Evolutionary conservation across 1,139 yeast genomes (phyloP), one percentile per base, ranked within the genome.

Genomic region (Lodderomyces margitis): DNA sequence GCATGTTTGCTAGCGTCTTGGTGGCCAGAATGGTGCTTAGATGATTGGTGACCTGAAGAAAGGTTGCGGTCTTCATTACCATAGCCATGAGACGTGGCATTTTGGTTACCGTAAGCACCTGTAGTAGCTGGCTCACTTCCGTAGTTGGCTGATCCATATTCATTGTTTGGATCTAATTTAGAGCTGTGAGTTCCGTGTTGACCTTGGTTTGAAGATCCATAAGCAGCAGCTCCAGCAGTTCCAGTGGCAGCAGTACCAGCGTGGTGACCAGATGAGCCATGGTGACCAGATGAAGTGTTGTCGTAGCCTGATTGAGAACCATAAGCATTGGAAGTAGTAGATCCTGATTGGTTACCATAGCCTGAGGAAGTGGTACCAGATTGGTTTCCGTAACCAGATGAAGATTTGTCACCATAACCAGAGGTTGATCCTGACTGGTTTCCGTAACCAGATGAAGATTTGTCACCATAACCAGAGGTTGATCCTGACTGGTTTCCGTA

Each of bases 381-480:
- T 30, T 37, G 41, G 34, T 36, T 27, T 33, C 45, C 45, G 23
- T 42, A 23, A 25, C 40, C 43, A 14, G 45, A 30, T 16, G 38
- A 16, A n/a, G 40, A 11, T 19, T 38, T 25, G 39, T 42, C 28
- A 30, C 40, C 44, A 35, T 42, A 37, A 14, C 38, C 37, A 24
- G 30, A 21, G 14, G 42, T n/a, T 8, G 42, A 28, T 5, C 35
- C 35, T 19, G 39, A 27, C 24, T 37, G 41, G 34, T 36, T 27
- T 33, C 45, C 45, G 23, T 42, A 23, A 25, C 40, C 43, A 14
- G 45, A 30, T 16, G 38, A 16, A n/a, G 40, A 11, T 19, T 38
- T 25, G 39, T 42, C 28, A 30, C 40, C 44, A 35, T 42, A 37
- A 14, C 38, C 37, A 11, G 15, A 31, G 21, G 41, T 31, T 17